A percentile compares a stretch with the other conserved stretches of the same genome.
phyloP scores from a whole-genome alignment of 2,329 filamentous ascomycete species.

The Pestalotiopsis sp. region DNA sequence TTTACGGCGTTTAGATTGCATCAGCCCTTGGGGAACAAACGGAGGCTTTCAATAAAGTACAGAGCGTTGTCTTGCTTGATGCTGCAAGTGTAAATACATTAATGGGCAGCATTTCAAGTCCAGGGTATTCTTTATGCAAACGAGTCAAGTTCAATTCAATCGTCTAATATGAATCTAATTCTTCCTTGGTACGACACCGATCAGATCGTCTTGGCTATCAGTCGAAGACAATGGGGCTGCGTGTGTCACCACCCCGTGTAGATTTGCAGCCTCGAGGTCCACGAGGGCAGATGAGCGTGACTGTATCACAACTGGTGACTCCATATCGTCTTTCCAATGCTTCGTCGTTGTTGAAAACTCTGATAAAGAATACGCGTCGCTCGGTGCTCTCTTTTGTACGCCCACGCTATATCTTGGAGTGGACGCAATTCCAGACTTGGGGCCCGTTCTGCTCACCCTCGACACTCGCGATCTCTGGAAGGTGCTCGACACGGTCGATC shows the following conservation, averaged over 20 bases:
- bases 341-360: conserved; percentile 1
- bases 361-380: background rate
- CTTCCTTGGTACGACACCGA: background rate
- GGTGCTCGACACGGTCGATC: conserved; percentile 1
- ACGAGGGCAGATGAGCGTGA: background rate
- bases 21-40: background rate
- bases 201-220: background rate
- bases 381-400: background rate
- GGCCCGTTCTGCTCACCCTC: background rate
- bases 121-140: background rate
- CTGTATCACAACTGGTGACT: background rate
- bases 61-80: background rate
- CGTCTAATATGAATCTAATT: background rate
- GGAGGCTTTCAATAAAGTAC: background rate
- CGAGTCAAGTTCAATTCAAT: background rate
- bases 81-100: no score
- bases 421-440: background rate
- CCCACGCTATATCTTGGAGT: background rate
- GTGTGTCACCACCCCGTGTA: background rate
- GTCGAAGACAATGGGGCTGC: background rate
- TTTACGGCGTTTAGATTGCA: background rate
- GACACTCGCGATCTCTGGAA: background rate
- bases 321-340: background rate
- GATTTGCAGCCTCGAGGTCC: background rate
- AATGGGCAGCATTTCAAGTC: background rate